A percentile compares a stretch with the other conserved stretches of the same genome.
These are phyloP conservation scores for Oryza officinalis DNA, from an alignment of 176 grass and related monocot genomes.

Conservation along the genomic window DNA sequence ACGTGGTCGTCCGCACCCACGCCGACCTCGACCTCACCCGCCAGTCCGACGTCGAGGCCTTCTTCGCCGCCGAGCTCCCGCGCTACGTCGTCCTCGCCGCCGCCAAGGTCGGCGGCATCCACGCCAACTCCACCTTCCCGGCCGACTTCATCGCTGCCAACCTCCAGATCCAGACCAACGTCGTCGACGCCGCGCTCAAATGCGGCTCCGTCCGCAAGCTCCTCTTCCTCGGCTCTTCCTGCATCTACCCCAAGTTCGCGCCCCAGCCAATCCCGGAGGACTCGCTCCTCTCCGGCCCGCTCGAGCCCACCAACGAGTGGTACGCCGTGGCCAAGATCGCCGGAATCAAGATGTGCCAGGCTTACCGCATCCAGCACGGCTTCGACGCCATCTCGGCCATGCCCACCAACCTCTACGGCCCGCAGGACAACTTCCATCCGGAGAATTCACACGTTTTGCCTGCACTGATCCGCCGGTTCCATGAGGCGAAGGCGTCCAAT, in stretches of 20 bases:
- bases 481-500: slow-evolving; percentile 54
- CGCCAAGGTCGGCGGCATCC: slow-evolving; percentile 89
- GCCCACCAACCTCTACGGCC: slow-evolving; percentile 87
- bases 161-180: slow-evolving; percentile 92
- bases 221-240: slow-evolving; percentile 86
- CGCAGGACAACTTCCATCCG: slow-evolving; percentile 73
- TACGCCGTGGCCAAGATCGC: slow-evolving; percentile 85
- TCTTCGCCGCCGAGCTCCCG: slow-evolving; percentile 64
- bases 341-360: slow-evolving; percentile 91
- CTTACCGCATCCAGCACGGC: slow-evolving; percentile 78
- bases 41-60: slow-evolving; percentile 66
- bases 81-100: slow-evolving; percentile 73
- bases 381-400: slow-evolving; percentile 74
- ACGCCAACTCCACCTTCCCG: slow-evolving; percentile 76
- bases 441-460: slow-evolving; percentile 72
- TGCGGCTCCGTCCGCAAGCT: slow-evolving; percentile 72
- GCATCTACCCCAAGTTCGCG: slow-evolving; percentile 88
- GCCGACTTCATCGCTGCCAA: slow-evolving; percentile 79
- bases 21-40: slow-evolving; percentile 74
- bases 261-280: slow-evolving; percentile 74
- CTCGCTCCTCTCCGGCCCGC: slow-evolving; percentile 67
- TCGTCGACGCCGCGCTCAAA: slow-evolving; percentile 65
- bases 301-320: slow-evolving; percentile 92
- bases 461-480: slow-evolving; percentile 65
- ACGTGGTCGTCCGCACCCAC: slow-evolving; percentile 60